Evolutionary conservation across 768 basidiomycete species (phyloP).

Genomic region (Rhodotorula taiwanensis): DNA sequence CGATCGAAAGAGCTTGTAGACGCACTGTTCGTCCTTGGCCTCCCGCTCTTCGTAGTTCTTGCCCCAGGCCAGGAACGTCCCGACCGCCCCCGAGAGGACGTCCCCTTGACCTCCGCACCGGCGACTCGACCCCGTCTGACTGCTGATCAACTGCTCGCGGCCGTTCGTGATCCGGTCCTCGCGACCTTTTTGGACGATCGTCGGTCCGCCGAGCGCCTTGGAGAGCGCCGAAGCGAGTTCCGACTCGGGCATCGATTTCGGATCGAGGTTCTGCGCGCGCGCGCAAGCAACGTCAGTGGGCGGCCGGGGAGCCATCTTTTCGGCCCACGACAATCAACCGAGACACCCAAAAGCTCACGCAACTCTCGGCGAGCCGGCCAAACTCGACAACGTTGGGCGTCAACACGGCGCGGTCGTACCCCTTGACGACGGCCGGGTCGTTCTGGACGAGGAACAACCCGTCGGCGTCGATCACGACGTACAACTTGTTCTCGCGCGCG

Average conservation of each 20-base stretch:
- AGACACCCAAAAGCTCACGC: conserved; percentile 53
- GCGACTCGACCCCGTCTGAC: conserved; percentile 72
- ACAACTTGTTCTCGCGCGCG: conserved; percentile 70
- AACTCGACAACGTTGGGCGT: conserved; percentile 96
- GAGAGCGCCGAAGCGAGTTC: conserved; percentile 68
- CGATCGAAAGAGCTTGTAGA: conserved; percentile 14
- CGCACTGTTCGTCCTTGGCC: conserved; percentile 52
- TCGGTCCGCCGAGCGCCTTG: conserved; percentile 69
- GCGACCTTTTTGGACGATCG: conserved; percentile 80
- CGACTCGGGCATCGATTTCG: conserved; percentile 35
- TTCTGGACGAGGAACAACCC: conserved; percentile 75
- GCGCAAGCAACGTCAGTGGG: neutral
- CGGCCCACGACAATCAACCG: no score
- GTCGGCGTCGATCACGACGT: conserved; percentile 89
- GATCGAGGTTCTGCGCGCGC: conserved; percentile 44
- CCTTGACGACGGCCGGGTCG: conserved; percentile 65
- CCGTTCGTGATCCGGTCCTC: conserved; percentile 71
- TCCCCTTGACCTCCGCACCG: conserved; percentile 96
- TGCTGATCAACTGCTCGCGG: conserved; percentile 60
- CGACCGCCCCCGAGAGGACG: conserved; percentile 78
- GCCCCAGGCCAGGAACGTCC: conserved; percentile 89
- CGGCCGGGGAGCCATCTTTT: no score
- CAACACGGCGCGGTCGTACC: conserved; percentile 77
- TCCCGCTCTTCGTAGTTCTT: conserved; percentile 85
- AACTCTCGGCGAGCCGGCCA: conserved; percentile 66